Percentiles rank a stretch among this genome's conserved stretches.
Evolutionary conservation across 305 asterid species (phyloP).

Genomic region (Fraxinus latifolia): DNA sequence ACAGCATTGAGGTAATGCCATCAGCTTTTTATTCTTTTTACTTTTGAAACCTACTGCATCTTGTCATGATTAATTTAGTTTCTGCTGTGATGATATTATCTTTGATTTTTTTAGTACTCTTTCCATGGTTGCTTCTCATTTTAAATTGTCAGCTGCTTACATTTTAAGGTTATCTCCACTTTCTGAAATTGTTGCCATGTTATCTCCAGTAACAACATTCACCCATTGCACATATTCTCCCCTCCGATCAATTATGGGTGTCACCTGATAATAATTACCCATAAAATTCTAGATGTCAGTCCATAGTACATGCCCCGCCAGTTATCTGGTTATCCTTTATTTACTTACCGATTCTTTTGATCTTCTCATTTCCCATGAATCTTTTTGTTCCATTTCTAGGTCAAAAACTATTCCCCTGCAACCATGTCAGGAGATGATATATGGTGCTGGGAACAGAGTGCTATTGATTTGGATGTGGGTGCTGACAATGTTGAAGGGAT

Average conservation of each 20-base stretch:
- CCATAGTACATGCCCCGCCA: not conserved
- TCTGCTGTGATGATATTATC: not conserved
- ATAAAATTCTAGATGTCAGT: slow-evolving; percentile 12
- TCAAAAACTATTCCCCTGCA: slow-evolving; percentile 48
- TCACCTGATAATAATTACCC: slow-evolving; percentile 13
- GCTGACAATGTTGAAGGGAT: slow-evolving; percentile 75
- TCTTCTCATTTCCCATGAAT: slow-evolving; percentile 6
- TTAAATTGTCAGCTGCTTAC: slow-evolving; percentile 2
- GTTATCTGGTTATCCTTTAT: not conserved
- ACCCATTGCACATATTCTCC: not conserved
- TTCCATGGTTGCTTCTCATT: not conserved
- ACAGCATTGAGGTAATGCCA: slow-evolving; percentile 76
- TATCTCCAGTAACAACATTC: slow-evolving; percentile 3
- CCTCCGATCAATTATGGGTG: not conserved
- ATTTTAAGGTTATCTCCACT: slow-evolving; percentile 13
- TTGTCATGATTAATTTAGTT: not conserved
- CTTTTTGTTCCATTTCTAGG: slow-evolving; percentile 44
- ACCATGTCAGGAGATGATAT: slow-evolving; percentile 56
- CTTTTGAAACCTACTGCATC: not conserved
- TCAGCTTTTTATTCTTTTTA: slow-evolving; percentile 25
- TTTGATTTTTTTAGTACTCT: not conserved
- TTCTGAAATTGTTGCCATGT: slow-evolving; percentile 5
- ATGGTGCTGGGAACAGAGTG: slow-evolving; percentile 94
- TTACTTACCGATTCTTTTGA: not conserved
- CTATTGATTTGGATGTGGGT: slow-evolving; percentile 58